Evolutionary conservation across 495 filamentous ascomycete genomes (phyloP).

Genomic region (Filosporella fistucella): DNA sequence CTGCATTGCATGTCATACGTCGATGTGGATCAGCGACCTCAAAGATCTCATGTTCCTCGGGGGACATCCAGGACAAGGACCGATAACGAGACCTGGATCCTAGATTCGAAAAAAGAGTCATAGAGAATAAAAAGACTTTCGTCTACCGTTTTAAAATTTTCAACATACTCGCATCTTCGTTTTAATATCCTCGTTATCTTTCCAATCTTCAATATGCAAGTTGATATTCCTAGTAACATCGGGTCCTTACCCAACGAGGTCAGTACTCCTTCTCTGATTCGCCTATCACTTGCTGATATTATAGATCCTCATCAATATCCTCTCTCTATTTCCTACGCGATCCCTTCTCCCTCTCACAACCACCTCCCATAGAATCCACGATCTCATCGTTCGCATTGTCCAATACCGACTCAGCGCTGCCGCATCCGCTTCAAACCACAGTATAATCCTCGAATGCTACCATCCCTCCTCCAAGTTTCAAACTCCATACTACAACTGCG

Average conservation of each 20-base stretch:
- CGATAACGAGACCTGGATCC: neutral
- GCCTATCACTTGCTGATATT: neutral
- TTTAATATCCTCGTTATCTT: neutral
- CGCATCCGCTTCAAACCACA: conserved; percentile 51
- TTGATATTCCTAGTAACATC: conserved; percentile 24
- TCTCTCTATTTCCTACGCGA: conserved; percentile 54
- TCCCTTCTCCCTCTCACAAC: conserved; percentile 55
- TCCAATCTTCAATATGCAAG: conserved; percentile 33
- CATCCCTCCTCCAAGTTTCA: conserved; percentile 63
- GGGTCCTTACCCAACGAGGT: conserved; percentile 19
- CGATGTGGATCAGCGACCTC: neutral
- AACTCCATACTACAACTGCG: conserved; percentile 65
- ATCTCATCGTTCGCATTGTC: conserved; percentile 61
- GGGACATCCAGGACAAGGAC: neutral
- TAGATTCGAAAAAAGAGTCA: neutral
- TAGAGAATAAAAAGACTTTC: neutral
- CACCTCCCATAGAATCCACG: conserved; percentile 63
- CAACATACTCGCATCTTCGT: neutral
- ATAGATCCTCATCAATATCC: conserved; percentile 64
- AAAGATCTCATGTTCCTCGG: neutral
- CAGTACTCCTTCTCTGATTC: neutral
- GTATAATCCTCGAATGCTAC: conserved; percentile 72
- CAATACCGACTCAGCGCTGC: conserved; percentile 58
- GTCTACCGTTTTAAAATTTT: neutral
- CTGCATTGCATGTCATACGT: neutral